Conservation (phyloP, 2,329 filamentous ascomycete genomes). For the Aureobasidium melanogenum region DNA sequence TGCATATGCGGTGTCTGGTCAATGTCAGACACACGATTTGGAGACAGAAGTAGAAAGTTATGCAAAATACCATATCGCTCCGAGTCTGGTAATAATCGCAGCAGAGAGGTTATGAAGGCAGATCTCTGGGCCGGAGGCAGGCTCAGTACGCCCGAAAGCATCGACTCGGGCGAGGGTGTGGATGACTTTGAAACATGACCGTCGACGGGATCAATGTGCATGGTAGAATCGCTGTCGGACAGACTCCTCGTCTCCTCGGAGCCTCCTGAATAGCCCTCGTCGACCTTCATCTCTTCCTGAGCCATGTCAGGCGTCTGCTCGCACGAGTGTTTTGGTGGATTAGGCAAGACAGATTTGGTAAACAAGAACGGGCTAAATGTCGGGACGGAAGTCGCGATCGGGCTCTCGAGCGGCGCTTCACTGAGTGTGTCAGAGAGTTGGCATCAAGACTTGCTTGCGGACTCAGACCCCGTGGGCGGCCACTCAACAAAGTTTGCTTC, state of each 20-base stretch:
- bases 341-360: slow-evolving; percentile 1
- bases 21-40: background rate
- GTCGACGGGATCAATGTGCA: slow-evolving; percentile 27
- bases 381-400: slow-evolving; percentile 1
- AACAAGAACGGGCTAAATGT: slow-evolving; percentile 5
- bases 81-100: slow-evolving; percentile 5
- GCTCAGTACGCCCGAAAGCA: slow-evolving; percentile 4
- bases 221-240: slow-evolving; percentile 32
- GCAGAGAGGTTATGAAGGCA: slow-evolving; percentile 8
- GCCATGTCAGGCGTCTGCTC: background rate
- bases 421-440: background rate
- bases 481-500: slow-evolving; percentile 1
- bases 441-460: background rate
- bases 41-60: background rate
- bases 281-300: slow-evolving; percentile 38
- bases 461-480: slow-evolving; percentile 8
- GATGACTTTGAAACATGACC: slow-evolving; percentile 14
- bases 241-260: slow-evolving; percentile 54
- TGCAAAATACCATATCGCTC: slow-evolving; percentile 14
- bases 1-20: slow-evolving; percentile 69
- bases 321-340: background rate
- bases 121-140: slow-evolving; percentile 16
- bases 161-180: slow-evolving; percentile 1
- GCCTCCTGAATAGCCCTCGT: slow-evolving; percentile 67
- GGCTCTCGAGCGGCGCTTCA: background rate